phyloP scores from a whole-genome alignment of 2,329 filamentous ascomycete species.

The Verticillium isaacii region DNA sequence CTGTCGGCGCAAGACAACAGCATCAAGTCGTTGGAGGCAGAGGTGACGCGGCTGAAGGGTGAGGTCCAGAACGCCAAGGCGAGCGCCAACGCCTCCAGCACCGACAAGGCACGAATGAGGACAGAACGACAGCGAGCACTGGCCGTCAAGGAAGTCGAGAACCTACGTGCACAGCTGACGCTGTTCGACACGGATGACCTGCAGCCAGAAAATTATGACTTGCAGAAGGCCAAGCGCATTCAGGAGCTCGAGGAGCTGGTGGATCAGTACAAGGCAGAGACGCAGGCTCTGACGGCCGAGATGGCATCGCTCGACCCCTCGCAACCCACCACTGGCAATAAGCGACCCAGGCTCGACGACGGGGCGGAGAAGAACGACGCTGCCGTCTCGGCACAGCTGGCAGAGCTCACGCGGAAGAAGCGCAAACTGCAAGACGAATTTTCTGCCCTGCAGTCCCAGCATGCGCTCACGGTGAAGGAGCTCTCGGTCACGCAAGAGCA shows the following conservation, averaged over 20 bases:
- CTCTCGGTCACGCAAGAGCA: conserved; percentile 69
- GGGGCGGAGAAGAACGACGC: conserved; percentile 31
- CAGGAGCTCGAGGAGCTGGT: conserved; percentile 80
- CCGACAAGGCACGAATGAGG: conserved; percentile 66
- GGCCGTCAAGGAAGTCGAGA: conserved; percentile 89
- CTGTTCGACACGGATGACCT: conserved; percentile 83
- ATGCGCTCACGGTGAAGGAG: conserved; percentile 69
- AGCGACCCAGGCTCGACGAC: conserved; percentile 60
- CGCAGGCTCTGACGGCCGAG: conserved; percentile 69
- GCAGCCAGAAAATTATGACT: conserved; percentile 72
- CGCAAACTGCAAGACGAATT: conserved; percentile 79
- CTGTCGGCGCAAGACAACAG: conserved; percentile 70
- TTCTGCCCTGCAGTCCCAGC: conserved; percentile 62
- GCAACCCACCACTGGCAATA: conserved; percentile 44
- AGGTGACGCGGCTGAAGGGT: conserved; percentile 57
- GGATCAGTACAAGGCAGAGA: conserved; percentile 78
- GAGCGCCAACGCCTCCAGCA: conserved; percentile 35
- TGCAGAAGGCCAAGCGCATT: conserved; percentile 68
- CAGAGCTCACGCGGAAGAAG: conserved; percentile 82
- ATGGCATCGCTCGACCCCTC: conserved; percentile 59
- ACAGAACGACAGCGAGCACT: conserved; percentile 82
- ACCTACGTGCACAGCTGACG: conserved; percentile 86
- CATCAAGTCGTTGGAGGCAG: conserved; percentile 66
- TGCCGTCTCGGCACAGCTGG: conserved; percentile 60
- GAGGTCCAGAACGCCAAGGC: conserved; percentile 69